Evolutionary conservation across 257 asterid species (phyloP).

Genomic region (Primulina huaijiensis): DNA sequence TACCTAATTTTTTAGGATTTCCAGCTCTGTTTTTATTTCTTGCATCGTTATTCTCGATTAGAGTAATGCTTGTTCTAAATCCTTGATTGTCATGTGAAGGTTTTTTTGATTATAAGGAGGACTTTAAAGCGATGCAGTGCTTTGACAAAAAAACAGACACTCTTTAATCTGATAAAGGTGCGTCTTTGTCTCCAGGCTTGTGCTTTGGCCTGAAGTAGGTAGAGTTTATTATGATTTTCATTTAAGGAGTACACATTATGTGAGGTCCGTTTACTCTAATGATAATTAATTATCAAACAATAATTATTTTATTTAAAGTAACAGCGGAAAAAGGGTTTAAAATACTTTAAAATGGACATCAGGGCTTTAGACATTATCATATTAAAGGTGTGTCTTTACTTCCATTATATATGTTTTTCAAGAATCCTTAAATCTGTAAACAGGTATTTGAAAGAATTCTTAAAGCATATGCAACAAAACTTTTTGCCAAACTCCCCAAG

Average conservation of each 20-base stretch:
- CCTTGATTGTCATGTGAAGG: constrained; percentile 45
- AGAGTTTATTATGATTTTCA: not conserved
- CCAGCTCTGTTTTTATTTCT: constrained; percentile 9
- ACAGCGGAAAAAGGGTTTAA: no score
- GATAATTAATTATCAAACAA: no score
- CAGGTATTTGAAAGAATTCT: constrained; percentile 83
- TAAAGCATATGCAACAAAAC: constrained; percentile 93
- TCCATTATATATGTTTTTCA: constrained; percentile 5
- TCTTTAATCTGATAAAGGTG: constrained; percentile 93
- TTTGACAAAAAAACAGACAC: constrained; percentile 79
- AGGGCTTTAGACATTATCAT: not conserved
- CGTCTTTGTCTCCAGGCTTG: constrained; percentile 16
- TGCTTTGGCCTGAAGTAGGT: constrained; percentile 4
- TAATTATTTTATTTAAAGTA: no score
- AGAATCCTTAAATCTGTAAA: constrained; percentile 27
- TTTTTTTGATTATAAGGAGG: constrained; percentile 80
- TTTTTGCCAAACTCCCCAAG: constrained; percentile 83
- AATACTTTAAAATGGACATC: no score
- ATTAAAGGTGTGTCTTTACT: not conserved
- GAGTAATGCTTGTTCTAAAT: constrained; percentile 21
- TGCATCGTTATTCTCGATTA: constrained; percentile 14
- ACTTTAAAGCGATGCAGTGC: constrained; percentile 96
- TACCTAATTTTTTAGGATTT: constrained; percentile 3
- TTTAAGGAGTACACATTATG: not conserved
- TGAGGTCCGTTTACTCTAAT: no score